Conservation (phyloP, 2,329 filamentous ascomycete genomes). For the Bipolaris sorokiniana region DNA sequence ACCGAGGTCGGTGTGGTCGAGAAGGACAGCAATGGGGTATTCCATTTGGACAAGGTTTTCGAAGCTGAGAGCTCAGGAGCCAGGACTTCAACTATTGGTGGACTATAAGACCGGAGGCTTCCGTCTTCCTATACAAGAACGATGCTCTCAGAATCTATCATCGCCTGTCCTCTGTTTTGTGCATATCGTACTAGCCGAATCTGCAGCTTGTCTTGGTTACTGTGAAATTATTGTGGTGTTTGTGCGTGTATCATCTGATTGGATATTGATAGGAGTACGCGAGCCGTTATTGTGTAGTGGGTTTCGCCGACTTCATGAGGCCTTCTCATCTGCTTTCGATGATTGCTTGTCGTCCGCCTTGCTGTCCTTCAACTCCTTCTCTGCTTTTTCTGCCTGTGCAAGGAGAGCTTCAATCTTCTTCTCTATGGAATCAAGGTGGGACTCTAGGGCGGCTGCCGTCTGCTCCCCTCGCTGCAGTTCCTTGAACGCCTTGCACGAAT, state of each 20-base stretch:
- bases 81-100: constrained; percentile 44
- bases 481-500: constrained; percentile 54
- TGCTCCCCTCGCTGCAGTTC: constrained; percentile 62
- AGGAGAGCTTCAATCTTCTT: constrained; percentile 61
- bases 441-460: constrained; percentile 62
- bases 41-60: constrained; percentile 61
- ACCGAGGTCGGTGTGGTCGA: constrained; percentile 89
- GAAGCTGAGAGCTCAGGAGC: constrained; percentile 28
- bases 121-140: background rate
- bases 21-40: constrained; percentile 73
- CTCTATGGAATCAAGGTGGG: constrained; percentile 61
- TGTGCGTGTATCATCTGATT: background rate
- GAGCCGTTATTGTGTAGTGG: background rate
- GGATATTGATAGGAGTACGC: background rate
- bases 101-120: constrained; percentile 26
- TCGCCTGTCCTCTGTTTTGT: background rate
- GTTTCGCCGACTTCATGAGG: constrained; percentile 13
- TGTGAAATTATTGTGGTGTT: background rate
- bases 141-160: constrained; percentile 1
- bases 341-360: constrained; percentile 22
- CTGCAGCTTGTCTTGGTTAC: background rate
- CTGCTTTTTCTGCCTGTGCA: constrained; percentile 55
- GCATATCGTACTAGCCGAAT: background rate
- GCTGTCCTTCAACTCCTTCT: constrained; percentile 36
- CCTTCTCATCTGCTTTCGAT: constrained; percentile 21